phyloP scores from a whole-genome alignment of 1,284 basidiomycete species.

The Stereum hirsutum region DNA sequence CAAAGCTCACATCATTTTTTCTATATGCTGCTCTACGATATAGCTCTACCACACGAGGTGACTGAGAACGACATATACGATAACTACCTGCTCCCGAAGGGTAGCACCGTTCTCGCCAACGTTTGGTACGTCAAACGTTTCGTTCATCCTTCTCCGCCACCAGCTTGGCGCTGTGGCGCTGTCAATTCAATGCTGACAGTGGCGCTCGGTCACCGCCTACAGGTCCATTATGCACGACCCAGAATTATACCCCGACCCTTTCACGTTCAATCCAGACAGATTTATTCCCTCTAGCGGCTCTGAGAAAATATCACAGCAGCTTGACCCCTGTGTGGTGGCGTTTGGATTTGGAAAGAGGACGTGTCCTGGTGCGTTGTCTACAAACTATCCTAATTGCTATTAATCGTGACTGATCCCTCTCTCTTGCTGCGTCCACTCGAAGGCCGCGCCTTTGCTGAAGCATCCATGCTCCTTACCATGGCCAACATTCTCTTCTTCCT shows the following conservation, averaged over 20 bases:
- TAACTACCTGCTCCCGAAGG: conserved; percentile 10
- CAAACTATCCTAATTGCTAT: not conserved
- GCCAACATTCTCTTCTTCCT: conserved; percentile 41
- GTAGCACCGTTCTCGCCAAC: conserved; percentile 28
- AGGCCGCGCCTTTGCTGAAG: conserved; percentile 36
- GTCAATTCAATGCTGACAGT: not conserved
- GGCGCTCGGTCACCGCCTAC: not conserved
- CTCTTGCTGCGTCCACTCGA: conserved; percentile 14
- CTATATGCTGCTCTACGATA: not conserved
- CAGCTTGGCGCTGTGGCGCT: not conserved
- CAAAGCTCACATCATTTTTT: not conserved
- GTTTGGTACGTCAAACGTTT: conserved; percentile 25
- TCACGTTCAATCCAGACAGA: conserved; percentile 39
- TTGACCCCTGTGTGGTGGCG: conserved; percentile 35
- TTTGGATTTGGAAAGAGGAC: conserved; percentile 39
- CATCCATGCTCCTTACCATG: conserved; percentile 42
- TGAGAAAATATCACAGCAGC: conserved; percentile 22
- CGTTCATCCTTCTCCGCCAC: too few relatives aligned
- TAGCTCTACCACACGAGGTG: conserved; percentile 8
- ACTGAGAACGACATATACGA: conserved; percentile 11
- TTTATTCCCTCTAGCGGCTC: conserved; percentile 19
- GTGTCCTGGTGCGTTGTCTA: not conserved
- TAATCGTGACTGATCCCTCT: too few relatives aligned
- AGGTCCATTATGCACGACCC: conserved; percentile 23
- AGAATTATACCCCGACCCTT: conserved; percentile 33